Conservation (phyloP, 345 rosid genomes). For the Iberis pinnata region DNA sequence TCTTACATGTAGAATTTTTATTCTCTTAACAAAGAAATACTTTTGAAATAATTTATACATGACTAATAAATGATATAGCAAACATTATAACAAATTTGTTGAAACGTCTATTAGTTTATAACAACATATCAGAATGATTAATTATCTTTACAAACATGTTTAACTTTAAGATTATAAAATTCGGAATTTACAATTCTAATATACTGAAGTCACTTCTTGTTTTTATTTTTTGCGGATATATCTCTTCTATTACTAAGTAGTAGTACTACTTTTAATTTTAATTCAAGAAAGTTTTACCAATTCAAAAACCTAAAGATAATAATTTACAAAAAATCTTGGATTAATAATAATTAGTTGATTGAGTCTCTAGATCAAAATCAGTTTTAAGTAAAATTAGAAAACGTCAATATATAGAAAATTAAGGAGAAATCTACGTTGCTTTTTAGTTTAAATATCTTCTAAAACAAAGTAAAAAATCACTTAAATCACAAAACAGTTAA, state of each 20-base stretch:
- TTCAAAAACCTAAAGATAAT: slow-evolving; percentile 12
- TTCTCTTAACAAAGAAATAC: no score
- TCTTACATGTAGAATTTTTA: no score
- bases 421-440: not conserved
- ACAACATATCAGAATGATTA: not conserved
- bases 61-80: not conserved
- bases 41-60: no score
- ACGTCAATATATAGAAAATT: not conserved
- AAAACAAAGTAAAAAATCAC: not conserved
- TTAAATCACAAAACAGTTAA: not conserved
- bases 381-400: not conserved
- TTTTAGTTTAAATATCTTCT: not conserved
- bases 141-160: not conserved
- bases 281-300: slow-evolving; percentile 11
- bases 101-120: not conserved
- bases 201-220: no score
- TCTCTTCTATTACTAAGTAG: no score
- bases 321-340: not conserved
- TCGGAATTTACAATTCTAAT: no score
- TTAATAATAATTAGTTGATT: slow-evolving; percentile 4
- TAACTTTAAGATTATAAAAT: no score
- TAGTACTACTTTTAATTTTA: not conserved
- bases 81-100: not conserved
- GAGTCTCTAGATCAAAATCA: not conserved
- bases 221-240: no score